A percentile compares a stretch with the other conserved stretches of the same genome.
Evolutionary conservation across 169 alveolate genomes (phyloP).

Genomic region (Eimeria mitis): DNA sequence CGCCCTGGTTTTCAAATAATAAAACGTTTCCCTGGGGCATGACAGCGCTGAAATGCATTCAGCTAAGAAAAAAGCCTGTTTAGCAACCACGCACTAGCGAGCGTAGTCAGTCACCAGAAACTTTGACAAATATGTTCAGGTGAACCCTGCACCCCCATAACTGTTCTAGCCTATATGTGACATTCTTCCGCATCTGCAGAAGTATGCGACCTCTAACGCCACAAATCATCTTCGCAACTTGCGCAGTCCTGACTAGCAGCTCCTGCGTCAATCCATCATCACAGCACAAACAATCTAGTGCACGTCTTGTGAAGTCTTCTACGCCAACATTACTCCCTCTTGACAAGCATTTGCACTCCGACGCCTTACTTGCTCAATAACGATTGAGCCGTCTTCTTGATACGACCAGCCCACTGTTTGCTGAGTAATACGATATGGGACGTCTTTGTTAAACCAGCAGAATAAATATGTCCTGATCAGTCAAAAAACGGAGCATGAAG

Average conservation of each 20-base stretch:
- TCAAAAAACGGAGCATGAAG: neutral
- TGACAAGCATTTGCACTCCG: neutral
- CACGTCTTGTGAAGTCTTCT: neutral
- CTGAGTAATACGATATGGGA: slow-evolving; percentile 82
- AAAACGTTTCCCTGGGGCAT: neutral
- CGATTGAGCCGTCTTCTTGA: slow-evolving; percentile 77
- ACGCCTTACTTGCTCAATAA: slow-evolving; percentile 76
- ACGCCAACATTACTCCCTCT: neutral
- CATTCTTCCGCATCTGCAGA: slow-evolving; percentile 81
- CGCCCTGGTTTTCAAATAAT: slow-evolving; percentile 18
- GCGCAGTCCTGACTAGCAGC: slow-evolving; percentile 74
- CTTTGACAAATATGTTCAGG: slow-evolving; percentile 78
- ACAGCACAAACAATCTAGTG: neutral
- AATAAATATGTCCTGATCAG: slow-evolving; percentile 79
- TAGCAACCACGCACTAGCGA: neutral
- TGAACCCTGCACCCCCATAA: slow-evolving; percentile 73
- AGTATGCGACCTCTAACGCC: slow-evolving; percentile 82
- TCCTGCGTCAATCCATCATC: slow-evolving; percentile 25
- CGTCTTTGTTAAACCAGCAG: slow-evolving; percentile 85
- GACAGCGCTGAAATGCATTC: neutral
- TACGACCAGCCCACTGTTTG: slow-evolving; percentile 84
- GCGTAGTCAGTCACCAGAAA: neutral
- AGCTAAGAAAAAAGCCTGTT: neutral
- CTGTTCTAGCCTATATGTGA: slow-evolving; percentile 78
- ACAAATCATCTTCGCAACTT: slow-evolving; percentile 83